Evolutionary conservation across 148 eudicot species (phyloP).

Genomic region (Rhododendron molle): DNA sequence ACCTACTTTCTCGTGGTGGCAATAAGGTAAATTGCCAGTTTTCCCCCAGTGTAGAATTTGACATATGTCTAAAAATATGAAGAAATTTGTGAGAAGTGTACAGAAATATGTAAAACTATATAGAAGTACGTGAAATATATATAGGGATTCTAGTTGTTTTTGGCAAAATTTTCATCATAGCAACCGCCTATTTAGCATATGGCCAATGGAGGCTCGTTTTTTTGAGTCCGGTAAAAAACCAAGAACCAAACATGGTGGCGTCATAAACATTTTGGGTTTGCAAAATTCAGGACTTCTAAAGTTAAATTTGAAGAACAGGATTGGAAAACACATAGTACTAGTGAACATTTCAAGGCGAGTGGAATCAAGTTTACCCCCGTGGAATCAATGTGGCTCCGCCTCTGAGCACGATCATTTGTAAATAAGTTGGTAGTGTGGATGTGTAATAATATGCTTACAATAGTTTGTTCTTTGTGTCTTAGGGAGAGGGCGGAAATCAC

Average conservation of each 20-base stretch:
- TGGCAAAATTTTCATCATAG: background rate
- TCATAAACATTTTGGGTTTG: background rate
- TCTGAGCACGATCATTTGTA: background rate
- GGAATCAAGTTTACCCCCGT: background rate
- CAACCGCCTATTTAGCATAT: background rate
- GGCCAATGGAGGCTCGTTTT: background rate
- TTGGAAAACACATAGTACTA: background rate
- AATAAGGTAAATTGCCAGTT: conserved; percentile 33
- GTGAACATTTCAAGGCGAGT: background rate
- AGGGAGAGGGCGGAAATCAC: conserved; percentile 17
- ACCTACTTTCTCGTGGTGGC: conserved; percentile 28
- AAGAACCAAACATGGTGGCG: background rate
- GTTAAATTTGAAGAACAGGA: background rate
- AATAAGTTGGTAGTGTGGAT: background rate
- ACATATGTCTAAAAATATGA: background rate
- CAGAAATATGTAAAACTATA: background rate
- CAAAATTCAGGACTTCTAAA: background rate
- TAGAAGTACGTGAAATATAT: background rate
- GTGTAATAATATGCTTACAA: background rate
- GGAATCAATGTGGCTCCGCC: background rate
- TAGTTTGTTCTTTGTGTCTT: background rate
- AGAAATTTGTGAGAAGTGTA: background rate
- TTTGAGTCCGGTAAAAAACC: background rate
- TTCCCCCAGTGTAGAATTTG: background rate
- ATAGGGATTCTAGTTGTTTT: background rate